phyloP scores from a whole-genome alignment of 129 eudicot genomes.

The Smallanthus sonchifolius region DNA sequence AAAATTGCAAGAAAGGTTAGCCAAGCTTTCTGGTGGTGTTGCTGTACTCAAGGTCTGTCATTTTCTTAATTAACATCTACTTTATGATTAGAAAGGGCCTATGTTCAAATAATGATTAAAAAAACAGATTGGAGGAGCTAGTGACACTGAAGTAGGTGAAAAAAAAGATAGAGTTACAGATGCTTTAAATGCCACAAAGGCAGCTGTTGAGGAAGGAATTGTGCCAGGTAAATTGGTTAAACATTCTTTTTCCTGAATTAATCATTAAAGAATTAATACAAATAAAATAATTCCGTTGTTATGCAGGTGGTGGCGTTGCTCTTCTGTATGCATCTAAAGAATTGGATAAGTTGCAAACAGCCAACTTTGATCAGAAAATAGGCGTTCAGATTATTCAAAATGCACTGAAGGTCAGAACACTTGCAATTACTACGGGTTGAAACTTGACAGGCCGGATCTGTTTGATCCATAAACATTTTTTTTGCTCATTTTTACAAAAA shows the following conservation, averaged over 20 bases:
- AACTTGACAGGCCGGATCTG: neutral
- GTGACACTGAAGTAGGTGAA: conserved; percentile 86
- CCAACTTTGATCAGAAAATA: conserved; percentile 82
- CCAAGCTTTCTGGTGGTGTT: conserved; percentile 92
- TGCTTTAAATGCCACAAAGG: conserved; percentile 91
- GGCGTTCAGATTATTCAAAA: conserved; percentile 83
- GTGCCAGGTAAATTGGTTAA: conserved; percentile 51
- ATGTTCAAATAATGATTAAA: neutral
- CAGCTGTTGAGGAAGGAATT: conserved; percentile 93
- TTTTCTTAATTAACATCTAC: neutral
- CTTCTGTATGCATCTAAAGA: conserved; percentile 81
- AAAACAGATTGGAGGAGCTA: conserved; percentile 82
- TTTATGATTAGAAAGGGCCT: neutral
- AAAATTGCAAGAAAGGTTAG: conserved; percentile 79
- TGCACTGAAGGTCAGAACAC: conserved; percentile 59
- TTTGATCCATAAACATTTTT: neutral
- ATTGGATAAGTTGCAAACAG: conserved; percentile 55
- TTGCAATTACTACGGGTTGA: neutral
- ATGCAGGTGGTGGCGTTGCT: conserved; percentile 89
- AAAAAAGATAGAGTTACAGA: conserved; percentile 88
- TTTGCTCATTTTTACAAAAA: neutral
- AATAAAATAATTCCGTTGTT: neutral
- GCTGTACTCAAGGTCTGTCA: conserved; percentile 79
- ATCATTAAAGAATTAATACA: neutral
- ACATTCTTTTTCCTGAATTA: neutral